Base-by-base conservation (phyloP, 2,329 filamentous ascomycete species). In the Ophiocordyceps unilateralis region DNA sequence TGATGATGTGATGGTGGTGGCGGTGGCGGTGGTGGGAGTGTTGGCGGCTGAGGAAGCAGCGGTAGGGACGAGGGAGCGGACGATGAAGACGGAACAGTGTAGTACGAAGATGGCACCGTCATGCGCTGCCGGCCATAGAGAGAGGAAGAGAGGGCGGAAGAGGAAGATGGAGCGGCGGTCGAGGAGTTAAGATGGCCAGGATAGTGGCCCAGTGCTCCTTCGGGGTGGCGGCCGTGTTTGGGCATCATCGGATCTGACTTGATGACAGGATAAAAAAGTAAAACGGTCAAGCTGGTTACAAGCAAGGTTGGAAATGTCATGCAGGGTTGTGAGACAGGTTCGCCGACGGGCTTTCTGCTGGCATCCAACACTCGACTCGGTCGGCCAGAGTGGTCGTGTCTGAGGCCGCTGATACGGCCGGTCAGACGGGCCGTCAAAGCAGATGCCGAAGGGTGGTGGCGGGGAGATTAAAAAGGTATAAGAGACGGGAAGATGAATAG, bases 51-150 rank as follows among this genome's bases (percentile, higher is more conserved):
- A 34, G n/a, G 30, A 34, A 52, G 52, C 7, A 57, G 48, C 12
- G 50, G 47, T 40, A 57, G 44, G 39, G 53, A 49, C 17, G 62
- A 44, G 9, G 60, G 48, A 10, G 51, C 51, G 19, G 59, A 48
- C 8, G 62, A 57, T 0, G 62, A 56, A 0, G 60, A 50, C 3
- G 59, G 55, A 37, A 66, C 53, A 32, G 52, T 51, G 47, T 66
- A 68, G 53, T 66, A 70, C 49, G 55, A 56, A 19, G 49, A 50
- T 8, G 60, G 57, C 41, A 68, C 55, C 36, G 61, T 44, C 47
- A 64, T 58, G 42, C 64, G 63, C n/a, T 61, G 58, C 51, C 58
- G 61, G 47, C 56, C 60, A 49, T 65, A 65, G 50, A 68, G 58
- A 45, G 63, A 55, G 21, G 65, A 56, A 6, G 66, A 58, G 32